Percentiles rank a stretch among this genome's conserved stretches.
Evolutionary conservation across 371 early-diverging fungal genomes (phyloP).

Genomic region (Actinomortierella ambigua): DNA sequence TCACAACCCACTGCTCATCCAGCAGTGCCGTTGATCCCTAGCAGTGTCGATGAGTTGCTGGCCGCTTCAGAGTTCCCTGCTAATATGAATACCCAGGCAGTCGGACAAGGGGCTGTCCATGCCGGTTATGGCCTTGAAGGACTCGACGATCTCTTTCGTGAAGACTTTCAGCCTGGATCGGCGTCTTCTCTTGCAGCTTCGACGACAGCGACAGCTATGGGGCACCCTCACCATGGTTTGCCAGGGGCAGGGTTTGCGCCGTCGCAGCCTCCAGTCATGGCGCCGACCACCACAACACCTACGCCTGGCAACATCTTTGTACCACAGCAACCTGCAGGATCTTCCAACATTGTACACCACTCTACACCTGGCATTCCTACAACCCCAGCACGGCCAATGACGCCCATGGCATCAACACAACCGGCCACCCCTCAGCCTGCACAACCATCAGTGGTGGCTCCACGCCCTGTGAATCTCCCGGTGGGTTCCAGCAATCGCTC

Average conservation of each 20-base stretch:
- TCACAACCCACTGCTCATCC: conserved; percentile 8
- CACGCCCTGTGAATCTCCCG: too few relatives aligned
- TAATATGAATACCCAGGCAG: too few relatives aligned
- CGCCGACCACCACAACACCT: too few relatives aligned
- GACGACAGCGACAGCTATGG: neutral
- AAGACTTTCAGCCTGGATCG: conserved; percentile 20
- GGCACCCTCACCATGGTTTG: conserved; percentile 1
- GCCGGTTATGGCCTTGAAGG: conserved; percentile 18
- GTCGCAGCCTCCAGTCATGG: neutral
- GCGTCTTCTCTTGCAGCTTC: neutral
- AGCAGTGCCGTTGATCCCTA: conserved; percentile 29
- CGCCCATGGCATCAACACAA: too few relatives aligned
- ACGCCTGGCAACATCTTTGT: conserved; percentile 1
- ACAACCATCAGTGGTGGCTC: too few relatives aligned
- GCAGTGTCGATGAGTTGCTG: conserved; percentile 32
- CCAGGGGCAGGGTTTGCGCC: conserved; percentile 7
- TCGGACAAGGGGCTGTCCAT: conserved; percentile 22
- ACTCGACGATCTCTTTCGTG: conserved; percentile 39
- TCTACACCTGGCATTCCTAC: too few relatives aligned
- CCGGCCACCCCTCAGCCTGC: too few relatives aligned
- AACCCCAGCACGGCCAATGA: too few relatives aligned
- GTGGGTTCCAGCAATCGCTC: too few relatives aligned
- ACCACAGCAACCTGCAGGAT: neutral
- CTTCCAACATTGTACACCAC: conserved; percentile 4
- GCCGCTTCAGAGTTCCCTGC: conserved; percentile 35